A percentile compares a stretch with the other conserved stretches of the same genome.
These are phyloP conservation scores for Starmerella bombicola DNA, from an alignment of 805 yeast species.

Conservation along the genomic window DNA sequence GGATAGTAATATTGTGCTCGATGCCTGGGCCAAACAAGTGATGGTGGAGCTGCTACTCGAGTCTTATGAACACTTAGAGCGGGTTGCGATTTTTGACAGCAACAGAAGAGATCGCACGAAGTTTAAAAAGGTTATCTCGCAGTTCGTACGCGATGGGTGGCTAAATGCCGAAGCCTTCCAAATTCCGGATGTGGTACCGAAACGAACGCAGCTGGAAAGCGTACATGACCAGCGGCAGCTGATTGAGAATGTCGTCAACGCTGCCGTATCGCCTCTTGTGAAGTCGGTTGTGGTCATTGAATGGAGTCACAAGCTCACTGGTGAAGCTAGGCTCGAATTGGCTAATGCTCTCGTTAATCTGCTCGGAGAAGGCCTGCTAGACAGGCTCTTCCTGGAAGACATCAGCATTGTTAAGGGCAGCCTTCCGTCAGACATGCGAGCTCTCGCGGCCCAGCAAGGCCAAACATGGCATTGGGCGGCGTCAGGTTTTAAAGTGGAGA, in stretches of 20 bases:
- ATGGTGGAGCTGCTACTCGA: slow-evolving; percentile 18
- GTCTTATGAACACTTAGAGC: slow-evolving; percentile 10
- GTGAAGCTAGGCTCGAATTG: slow-evolving; percentile 4
- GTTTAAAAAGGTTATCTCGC: slow-evolving; percentile 3
- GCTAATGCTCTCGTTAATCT: not conserved
- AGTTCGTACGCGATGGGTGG: slow-evolving; percentile 9
- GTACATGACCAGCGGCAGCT: slow-evolving; percentile 19
- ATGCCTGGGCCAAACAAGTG: slow-evolving; percentile 2
- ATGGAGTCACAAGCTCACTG: slow-evolving; percentile 7
- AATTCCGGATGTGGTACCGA: slow-evolving; percentile 1
- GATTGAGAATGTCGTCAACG: slow-evolving; percentile 9
- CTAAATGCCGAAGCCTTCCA: slow-evolving; percentile 11
- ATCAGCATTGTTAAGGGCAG: slow-evolving; percentile 5
- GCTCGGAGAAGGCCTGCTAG: not conserved
- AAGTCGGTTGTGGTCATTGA: slow-evolving; percentile 3
- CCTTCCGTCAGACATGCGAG: slow-evolving; percentile 7
- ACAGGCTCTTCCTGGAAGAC: not conserved
- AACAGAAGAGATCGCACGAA: slow-evolving; percentile 9
- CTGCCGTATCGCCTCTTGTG: not conserved
- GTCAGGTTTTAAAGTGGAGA: slow-evolving; percentile 5
- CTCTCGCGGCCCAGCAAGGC: slow-evolving; percentile 4
- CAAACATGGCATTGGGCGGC: not conserved
- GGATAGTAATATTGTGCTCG: not conserved
- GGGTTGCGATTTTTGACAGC: slow-evolving; percentile 17
- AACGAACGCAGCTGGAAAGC: not conserved